Conservation (phyloP, 2,329 filamentous ascomycete genomes). For the Ophiocordyceps australis region DNA sequence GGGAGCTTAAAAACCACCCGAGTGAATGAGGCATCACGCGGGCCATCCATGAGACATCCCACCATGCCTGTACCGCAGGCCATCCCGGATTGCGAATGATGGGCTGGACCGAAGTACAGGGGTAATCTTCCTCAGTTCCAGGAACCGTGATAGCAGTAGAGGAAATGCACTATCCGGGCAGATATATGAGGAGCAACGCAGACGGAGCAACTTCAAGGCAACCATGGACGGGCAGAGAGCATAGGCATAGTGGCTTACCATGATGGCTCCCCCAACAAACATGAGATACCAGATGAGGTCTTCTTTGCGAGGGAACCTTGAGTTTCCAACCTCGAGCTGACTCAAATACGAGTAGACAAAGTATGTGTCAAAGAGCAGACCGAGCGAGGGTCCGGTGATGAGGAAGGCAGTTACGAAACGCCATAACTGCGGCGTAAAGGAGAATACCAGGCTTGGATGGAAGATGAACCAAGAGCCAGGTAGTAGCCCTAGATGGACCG, state of each 20-base stretch:
- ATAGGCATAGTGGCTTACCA: constrained; percentile 45
- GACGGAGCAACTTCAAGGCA: constrained; percentile 2
- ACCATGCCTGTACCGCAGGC: constrained; percentile 55
- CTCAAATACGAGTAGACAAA: constrained; percentile 60
- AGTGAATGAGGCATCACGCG: constrained; percentile 38
- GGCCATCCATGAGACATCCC: constrained; percentile 58
- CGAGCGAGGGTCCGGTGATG: constrained; percentile 17
- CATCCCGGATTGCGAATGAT: constrained; percentile 52
- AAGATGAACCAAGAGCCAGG: constrained; percentile 32
- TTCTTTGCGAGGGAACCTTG: constrained; percentile 56
- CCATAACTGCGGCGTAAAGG: constrained; percentile 24
- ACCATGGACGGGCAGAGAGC: constrained; percentile 4
- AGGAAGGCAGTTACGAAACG: constrained; percentile 22
- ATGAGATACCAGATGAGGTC: constrained; percentile 67
- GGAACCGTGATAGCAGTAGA: constrained; percentile 64
- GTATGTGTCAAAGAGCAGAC: constrained; percentile 57
- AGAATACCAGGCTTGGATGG: constrained; percentile 30
- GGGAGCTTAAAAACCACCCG: constrained; percentile 43
- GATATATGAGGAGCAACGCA: constrained; percentile 41
- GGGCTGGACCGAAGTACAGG: constrained; percentile 40
- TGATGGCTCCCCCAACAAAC: constrained; percentile 52
- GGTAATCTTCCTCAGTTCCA: constrained; percentile 70
- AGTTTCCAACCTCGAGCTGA: constrained; percentile 51
- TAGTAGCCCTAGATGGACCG: constrained; percentile 37
- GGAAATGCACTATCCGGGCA: constrained; percentile 56